These are phyloP conservation scores for Globisporangium recalcitrans DNA, from an alignment of 352 stramenopile genomes.

Conservation along the genomic window DNA sequence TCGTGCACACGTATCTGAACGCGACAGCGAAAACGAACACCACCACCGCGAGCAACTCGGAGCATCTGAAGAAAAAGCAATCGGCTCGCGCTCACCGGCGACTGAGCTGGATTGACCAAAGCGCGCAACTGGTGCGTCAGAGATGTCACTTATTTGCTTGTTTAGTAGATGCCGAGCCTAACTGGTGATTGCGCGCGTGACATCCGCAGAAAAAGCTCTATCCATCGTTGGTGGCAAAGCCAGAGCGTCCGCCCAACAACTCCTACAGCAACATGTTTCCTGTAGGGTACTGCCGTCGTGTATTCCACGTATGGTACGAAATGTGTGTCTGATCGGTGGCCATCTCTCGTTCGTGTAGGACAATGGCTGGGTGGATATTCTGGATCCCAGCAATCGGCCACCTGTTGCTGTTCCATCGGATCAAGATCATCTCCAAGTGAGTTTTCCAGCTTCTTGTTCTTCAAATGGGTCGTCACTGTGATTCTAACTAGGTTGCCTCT, in stretches of 20 bases:
- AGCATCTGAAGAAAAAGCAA: slow-evolving; percentile 22
- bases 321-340: no score
- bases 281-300: no score
- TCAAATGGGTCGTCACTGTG: background rate
- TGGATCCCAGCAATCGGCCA: slow-evolving; percentile 23
- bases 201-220: slow-evolving; percentile 56
- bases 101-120: slow-evolving; percentile 73
- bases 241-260: slow-evolving; percentile 64
- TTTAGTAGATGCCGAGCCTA: background rate
- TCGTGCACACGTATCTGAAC: slow-evolving; percentile 81
- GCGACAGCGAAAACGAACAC: slow-evolving; percentile 21
- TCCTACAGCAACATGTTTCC: slow-evolving; percentile 73
- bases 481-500: background rate
- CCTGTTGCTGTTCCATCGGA: background rate
- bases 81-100: slow-evolving; percentile 19
- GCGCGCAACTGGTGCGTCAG: slow-evolving; percentile 43
- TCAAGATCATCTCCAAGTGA: slow-evolving; percentile 13
- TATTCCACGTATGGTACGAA: no score
- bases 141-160: background rate
- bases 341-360: slow-evolving; percentile 27
- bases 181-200: no score
- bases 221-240: slow-evolving; percentile 44
- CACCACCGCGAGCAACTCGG: background rate
- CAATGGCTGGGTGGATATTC: slow-evolving; percentile 67
- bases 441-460: background rate